These are phyloP conservation scores for Wickerhamiella siamensis DNA, from an alignment of 805 yeast species.

Conservation along the genomic window DNA sequence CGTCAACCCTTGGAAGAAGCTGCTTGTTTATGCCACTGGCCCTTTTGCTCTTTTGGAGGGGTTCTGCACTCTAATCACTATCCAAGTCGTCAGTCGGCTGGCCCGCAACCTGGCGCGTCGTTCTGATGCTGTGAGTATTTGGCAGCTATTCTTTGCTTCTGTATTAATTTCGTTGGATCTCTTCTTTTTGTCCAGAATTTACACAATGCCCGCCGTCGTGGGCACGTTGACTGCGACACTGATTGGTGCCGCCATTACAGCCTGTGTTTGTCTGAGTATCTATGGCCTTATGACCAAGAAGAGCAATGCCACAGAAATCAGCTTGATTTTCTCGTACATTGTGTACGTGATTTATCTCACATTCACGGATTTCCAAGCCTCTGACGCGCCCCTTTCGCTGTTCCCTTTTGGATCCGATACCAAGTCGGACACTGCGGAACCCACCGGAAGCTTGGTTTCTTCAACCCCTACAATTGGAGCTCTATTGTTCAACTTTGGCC, in stretches of 20 bases:
- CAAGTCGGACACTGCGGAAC: background rate
- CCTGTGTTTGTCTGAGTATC: conserved; percentile 57
- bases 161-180: conserved; percentile 60
- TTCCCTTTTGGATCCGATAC: conserved; percentile 8
- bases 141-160: conserved; percentile 57
- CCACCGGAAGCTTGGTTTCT: background rate
- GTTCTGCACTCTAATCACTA: conserved; percentile 76
- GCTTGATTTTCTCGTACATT: conserved; percentile 74
- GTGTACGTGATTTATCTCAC: conserved; percentile 88
- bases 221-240: conserved; percentile 66
- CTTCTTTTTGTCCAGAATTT: conserved; percentile 70
- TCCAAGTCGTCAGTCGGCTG: conserved; percentile 82
- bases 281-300: conserved; percentile 71
- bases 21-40: conserved; percentile 72
- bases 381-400: conserved; percentile 6
- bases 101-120: conserved; percentile 48
- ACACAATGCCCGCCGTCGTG: conserved; percentile 52
- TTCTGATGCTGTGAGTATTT: conserved; percentile 68
- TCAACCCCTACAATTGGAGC: background rate
- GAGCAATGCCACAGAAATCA: conserved; percentile 85
- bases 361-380: conserved; percentile 62
- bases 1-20: conserved; percentile 54
- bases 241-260: conserved; percentile 71
- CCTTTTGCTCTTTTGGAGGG: conserved; percentile 85
- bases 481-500: background rate